Evolutionary conservation across 441 rosid species (phyloP), one percentile per base, ranked within the genome.

Genomic region (Croton laevigatus): DNA sequence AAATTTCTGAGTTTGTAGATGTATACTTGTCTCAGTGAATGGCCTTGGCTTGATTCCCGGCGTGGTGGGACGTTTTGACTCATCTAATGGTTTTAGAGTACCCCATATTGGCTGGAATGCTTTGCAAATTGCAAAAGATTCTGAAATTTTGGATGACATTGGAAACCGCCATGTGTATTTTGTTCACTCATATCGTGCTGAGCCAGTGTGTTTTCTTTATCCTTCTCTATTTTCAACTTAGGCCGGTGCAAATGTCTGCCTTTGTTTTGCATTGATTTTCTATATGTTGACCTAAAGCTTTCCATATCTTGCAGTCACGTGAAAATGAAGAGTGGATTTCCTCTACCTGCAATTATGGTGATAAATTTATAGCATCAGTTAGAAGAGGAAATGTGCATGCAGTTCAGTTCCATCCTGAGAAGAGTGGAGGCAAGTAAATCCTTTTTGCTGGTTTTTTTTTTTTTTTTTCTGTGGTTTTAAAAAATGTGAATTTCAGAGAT

Each of bases 41-140:
- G 99, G 99, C 79, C 98, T 95, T 55, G 98, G 99, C 72, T 71
- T 93, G 85, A 87, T 93, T 72, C 99, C 99, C 53, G 98, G 98
- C 57, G 83, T 83, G 59, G 94, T 93, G 80, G 91, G 92, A 74
- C 91, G 92, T 36, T 95, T 95, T 80, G 89, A 89, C 82, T 79
- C 94, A 65, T 88, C 91, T 16, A 73, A 70, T 80, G 99, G 94
- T 75, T 81, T 91, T 66, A 82, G 77, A 79, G 93, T 93, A 23
- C 97, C 99, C 23, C 99, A 95, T 76, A 95, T 91, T 78, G 99
- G 98, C 23, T 95, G 99, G 99, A 90, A 95, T 78, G 91, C 97
- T 54, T 86, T 95, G 90, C 90, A 88, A 81, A 78, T 91, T 75
- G 69, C 78, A n/a, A 83, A 91, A 62, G 94, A 84, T 72, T 83